These are phyloP conservation scores for Backusella tuberculispora DNA, from an alignment of 192 early-diverging fungal genomes.

Conservation along the genomic window DNA sequence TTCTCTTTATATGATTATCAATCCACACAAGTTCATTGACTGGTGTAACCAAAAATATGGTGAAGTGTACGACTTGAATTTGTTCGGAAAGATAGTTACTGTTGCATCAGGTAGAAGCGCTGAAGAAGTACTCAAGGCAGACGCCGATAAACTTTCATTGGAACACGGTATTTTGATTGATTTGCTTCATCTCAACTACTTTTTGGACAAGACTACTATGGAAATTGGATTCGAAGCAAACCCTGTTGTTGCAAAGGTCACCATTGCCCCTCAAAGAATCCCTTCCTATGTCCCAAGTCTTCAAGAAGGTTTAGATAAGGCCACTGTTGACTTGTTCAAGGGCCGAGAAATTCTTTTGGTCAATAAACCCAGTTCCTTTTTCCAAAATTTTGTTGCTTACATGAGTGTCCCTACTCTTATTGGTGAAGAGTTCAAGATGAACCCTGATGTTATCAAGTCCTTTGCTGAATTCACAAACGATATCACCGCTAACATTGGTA, in stretches of 20 bases:
- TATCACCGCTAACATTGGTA: conserved; percentile 24
- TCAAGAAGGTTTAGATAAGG: conserved; percentile 14
- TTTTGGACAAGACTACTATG: conserved; percentile 17
- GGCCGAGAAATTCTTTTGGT: background rate
- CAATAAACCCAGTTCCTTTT: background rate
- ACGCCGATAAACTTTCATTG: conserved; percentile 21
- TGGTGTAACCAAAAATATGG: conserved; percentile 33
- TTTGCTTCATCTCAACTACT: conserved; percentile 30
- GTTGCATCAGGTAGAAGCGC: conserved; percentile 16
- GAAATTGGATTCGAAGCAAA: conserved; percentile 32
- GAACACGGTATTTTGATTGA: conserved; percentile 30
- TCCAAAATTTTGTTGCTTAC: conserved; percentile 33
- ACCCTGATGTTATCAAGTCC: conserved; percentile 27
- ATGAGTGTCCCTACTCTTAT: conserved; percentile 35
- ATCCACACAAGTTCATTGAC: conserved; percentile 27
- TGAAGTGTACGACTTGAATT: conserved; percentile 29
- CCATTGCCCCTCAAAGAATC: conserved; percentile 18
- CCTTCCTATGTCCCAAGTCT: conserved; percentile 14
- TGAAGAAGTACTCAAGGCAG: conserved; percentile 35
- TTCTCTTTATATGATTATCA: conserved; percentile 20
- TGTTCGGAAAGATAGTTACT: conserved; percentile 27
- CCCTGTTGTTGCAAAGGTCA: conserved; percentile 19
- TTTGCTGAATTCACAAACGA: conserved; percentile 36
- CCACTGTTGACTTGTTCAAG: background rate
- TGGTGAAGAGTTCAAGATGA: conserved; percentile 26